These are phyloP conservation scores for Suillus weaverae DNA, from an alignment of 768 basidiomycete genomes.

Conservation along the genomic window DNA sequence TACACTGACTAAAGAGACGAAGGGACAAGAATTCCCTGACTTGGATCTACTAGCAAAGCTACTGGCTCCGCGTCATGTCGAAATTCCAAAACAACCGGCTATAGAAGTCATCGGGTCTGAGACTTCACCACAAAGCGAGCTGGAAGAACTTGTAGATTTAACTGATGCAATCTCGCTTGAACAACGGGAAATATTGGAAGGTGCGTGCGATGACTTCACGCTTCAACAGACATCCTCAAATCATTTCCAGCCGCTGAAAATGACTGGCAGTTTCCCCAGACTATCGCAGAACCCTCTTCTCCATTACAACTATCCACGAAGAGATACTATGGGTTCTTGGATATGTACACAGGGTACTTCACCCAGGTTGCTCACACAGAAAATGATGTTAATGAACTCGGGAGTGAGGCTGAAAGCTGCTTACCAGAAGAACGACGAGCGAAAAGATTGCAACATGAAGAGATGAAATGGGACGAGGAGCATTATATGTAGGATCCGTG, in stretches of 20 bases:
- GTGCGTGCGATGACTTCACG: conserved; percentile 32
- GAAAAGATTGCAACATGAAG: conserved; percentile 59
- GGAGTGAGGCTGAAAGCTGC: conserved; percentile 61
- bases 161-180: conserved; percentile 51
- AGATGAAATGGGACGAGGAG: conserved; percentile 81
- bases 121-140: conserved; percentile 25
- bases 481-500: conserved; percentile 69
- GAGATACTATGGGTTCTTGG: conserved; percentile 73
- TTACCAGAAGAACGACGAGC: conserved; percentile 49
- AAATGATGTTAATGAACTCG: conserved; percentile 83
- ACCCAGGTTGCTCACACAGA: conserved; percentile 68
- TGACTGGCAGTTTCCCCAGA: conserved; percentile 78
- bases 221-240: conserved; percentile 5
- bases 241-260: conserved; percentile 61
- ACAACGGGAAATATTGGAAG: conserved; percentile 54
- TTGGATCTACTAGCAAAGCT: conserved; percentile 78
- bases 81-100: conserved; percentile 31
- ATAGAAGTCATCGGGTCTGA: conserved; percentile 60
- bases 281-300: conserved; percentile 44
- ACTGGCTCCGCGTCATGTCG: conserved; percentile 61
- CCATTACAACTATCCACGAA: conserved; percentile 40
- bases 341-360: conserved; percentile 76
- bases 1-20: conserved; percentile 65
- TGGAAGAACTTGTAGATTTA: conserved; percentile 43
- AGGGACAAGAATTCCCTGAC: conserved; percentile 70